A percentile compares a stretch with the other conserved stretches of the same genome.
These are phyloP conservation scores for Earliella scabrosa DNA, from an alignment of 1,284 basidiomycete genomes.

Conservation along the genomic window DNA sequence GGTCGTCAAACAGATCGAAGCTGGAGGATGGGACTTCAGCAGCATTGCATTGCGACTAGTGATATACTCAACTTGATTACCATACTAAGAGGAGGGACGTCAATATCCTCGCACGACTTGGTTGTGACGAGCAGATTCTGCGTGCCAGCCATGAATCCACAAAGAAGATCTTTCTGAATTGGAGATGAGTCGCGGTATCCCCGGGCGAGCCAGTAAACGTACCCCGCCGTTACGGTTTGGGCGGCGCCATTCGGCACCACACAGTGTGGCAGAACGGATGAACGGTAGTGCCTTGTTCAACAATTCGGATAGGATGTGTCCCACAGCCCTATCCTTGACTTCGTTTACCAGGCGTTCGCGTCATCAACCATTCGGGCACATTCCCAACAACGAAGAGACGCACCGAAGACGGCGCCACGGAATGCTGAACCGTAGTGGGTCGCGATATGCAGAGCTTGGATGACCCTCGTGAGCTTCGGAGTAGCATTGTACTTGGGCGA, in stretches of 20 bases:
- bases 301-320: slow-evolving; percentile 50
- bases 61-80: slow-evolving; percentile 57
- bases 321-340: slow-evolving; percentile 52
- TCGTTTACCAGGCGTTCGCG: too few species aligned
- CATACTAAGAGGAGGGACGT: slow-evolving; percentile 54
- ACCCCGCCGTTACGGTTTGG: slow-evolving; percentile 47
- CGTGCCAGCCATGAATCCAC: slow-evolving; percentile 53
- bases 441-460: slow-evolving; percentile 60
- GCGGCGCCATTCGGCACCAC: slow-evolving; percentile 32
- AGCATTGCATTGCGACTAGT: background rate
- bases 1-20: slow-evolving; percentile 65
- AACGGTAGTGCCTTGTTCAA: slow-evolving; percentile 34
- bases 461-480: slow-evolving; percentile 62
- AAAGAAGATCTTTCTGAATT: slow-evolving; percentile 47
- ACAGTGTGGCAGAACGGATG: slow-evolving; percentile 32
- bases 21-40: slow-evolving; percentile 37
- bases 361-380: background rate
- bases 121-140: slow-evolving; percentile 67
- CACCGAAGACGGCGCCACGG: slow-evolving; percentile 70
- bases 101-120: slow-evolving; percentile 60
- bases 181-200: background rate
- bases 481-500: slow-evolving; percentile 66
- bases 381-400: slow-evolving; percentile 9
- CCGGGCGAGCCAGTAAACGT: slow-evolving; percentile 29
- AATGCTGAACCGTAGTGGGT: slow-evolving; percentile 56